A percentile compares a stretch with the other conserved stretches of the same genome.
Evolutionary conservation across 2,329 filamentous ascomycete species (phyloP).

Genomic region (Fusarium buharicum): DNA sequence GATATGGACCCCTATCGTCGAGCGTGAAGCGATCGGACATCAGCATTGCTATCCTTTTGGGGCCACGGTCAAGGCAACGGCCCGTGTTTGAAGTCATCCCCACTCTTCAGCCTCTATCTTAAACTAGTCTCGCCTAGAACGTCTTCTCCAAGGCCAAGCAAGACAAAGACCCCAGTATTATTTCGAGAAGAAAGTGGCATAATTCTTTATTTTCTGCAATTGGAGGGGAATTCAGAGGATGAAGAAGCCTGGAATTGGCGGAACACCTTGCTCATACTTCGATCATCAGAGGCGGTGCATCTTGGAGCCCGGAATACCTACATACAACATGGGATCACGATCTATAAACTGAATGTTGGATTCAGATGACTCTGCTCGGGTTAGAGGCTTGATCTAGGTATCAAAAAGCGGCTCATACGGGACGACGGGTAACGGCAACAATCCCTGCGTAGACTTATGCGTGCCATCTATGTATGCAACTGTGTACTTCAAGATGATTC

Average conservation of each 20-base stretch:
- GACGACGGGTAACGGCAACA: constrained; percentile 9
- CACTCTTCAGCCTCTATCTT: constrained; percentile 8
- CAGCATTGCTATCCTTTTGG: neutral
- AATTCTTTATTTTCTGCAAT: constrained; percentile 5
- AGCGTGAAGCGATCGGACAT: constrained; percentile 17
- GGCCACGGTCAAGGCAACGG: constrained; percentile 3
- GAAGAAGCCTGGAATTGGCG: constrained; percentile 1
- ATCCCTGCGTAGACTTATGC: constrained; percentile 12
- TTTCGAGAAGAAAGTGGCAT: constrained; percentile 6
- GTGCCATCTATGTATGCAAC: neutral
- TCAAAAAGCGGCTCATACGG: too few species aligned
- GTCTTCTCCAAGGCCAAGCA: constrained; percentile 21
- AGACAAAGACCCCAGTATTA: constrained; percentile 11
- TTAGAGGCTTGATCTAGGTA: too few species aligned
- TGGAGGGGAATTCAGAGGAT: neutral
- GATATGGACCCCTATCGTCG: neutral
- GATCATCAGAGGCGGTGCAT: too few species aligned
- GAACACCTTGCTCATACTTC: too few species aligned
- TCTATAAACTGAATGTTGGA: neutral
- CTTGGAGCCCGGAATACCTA: neutral
- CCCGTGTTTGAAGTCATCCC: constrained; percentile 14
- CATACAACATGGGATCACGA: too few species aligned
- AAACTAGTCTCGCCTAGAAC: constrained; percentile 9
- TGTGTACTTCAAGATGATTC: neutral
- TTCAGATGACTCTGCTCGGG: too few species aligned